Evolutionary conservation across 2,329 filamentous ascomycete genomes (phyloP), one percentile per base, ranked within the genome.

Genomic region (Ceratocystis eucalypticola): DNA sequence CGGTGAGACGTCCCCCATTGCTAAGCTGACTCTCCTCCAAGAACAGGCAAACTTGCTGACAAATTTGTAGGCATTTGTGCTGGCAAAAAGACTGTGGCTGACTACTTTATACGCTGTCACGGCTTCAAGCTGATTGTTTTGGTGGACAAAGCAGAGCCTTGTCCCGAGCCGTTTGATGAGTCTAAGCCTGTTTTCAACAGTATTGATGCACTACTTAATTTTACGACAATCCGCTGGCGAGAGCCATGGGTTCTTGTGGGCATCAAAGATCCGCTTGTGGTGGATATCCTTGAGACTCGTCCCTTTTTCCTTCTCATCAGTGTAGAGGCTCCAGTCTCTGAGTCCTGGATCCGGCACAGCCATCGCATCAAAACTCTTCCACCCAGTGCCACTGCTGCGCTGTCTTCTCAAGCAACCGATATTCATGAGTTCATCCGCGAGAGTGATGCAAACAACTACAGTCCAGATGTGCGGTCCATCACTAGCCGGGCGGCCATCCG

Each of bases 261-360:
- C 73, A 86, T 96, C 69, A 84, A 86, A 77, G 84, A 86, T 70
- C 88, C 91, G 70, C 74, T 76, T 2, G 82, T 87, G 6, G 82
- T 96, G 3, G 89, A 96, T 71, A 81, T 85, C 28, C 84, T 96
- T 63, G 78, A 86, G 68, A 82, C 87, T 22, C 84, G 94, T 6
- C 94, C 94, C 0, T 96, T 96, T 78, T 97, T 97, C 79, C 82
- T 99, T 62, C 84, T 97, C 44, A 80, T 99, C 72, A 93, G 90
- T 74, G 86, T 97, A 61, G 93, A 97, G 75, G 93, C 92, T 3
- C 94, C 94, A 1, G 81, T 96, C 59, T 88, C 84, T 62, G 80
- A 93, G 57, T 88, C 94, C 64, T 96, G 90, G 89, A 81, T 83
- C 71, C 87, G 94, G 59, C 91, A 88, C 78, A 84, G 84, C 69